Evolutionary conservation across 148 eudicot genomes (phyloP), one percentile per base, ranked within the genome.

Genomic region (Silene uniflora): DNA sequence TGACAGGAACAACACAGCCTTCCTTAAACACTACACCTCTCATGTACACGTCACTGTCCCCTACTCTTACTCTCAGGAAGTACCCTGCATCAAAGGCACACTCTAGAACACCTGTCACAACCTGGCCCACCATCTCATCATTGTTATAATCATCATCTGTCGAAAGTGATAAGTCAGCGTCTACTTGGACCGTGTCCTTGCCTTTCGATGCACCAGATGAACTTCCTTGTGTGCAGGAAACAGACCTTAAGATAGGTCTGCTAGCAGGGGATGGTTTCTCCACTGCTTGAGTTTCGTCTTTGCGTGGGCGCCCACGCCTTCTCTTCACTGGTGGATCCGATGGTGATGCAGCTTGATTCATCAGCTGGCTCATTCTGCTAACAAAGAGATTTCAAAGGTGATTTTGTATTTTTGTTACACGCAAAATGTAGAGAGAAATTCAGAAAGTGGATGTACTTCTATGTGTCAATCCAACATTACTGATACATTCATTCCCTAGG

Each of bases 241-340:
- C 54, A 46, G 79, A 67, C 52, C 61, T 64, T 19, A 67, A 13
- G 49, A 47, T 24, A 60, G 73, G 79, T 25, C n/a, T 54, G 55
- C 16, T 39, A 2, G 62, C 19, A 17, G 72, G 59, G n/a, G 72
- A 49, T 69, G 72, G 22, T 47, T 69, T 69, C 17, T 69, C 72
- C 9, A 35, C 7, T 32, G 75, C 5, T 74, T 25, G 78, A 46
- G 18, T 78, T 14, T 73, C 84, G 76, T 84, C 88, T 62, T 88
- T 88, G 14, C 86, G 81, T 62, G 91, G 91, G 8, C 91, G 83
- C 49, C 91, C 91, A 24, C 88, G 85, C 59, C 32, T 86, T 66
- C 91, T 78, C 79, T 86, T 88, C n/a, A 73, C 55, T 21, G 83
- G 84, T 10, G 73, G 29, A 24, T 76, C 78, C 47, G 80, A 74